Conservation (phyloP, 1,139 yeast genomes). For the Taphrina betulina region DNA sequence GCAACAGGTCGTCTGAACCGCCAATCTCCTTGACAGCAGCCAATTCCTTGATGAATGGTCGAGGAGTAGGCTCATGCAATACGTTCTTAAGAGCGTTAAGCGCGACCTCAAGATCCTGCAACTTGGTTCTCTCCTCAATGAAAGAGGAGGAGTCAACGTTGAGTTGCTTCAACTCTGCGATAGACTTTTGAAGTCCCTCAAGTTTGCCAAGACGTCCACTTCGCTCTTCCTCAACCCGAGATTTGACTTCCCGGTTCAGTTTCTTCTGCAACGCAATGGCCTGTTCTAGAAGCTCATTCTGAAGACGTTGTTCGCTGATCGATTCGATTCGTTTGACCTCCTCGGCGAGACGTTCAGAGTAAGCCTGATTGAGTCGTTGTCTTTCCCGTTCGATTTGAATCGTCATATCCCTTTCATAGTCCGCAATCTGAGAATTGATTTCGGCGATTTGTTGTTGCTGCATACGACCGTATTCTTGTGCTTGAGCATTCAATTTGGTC, state of each 20-base stretch:
- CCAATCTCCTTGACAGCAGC: constrained; percentile 47
- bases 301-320: constrained; percentile 70
- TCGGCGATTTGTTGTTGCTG: constrained; percentile 37
- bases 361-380: constrained; percentile 60
- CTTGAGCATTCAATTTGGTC: constrained; percentile 43
- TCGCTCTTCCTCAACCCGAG: constrained; percentile 75
- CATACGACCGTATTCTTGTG: constrained; percentile 39
- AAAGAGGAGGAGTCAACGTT: constrained; percentile 60
- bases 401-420: constrained; percentile 56
- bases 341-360: constrained; percentile 57
- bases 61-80: constrained; percentile 46
- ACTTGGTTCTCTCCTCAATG: constrained; percentile 56
- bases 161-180: constrained; percentile 60
- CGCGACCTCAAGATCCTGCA: constrained; percentile 58
- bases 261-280: constrained; percentile 70
- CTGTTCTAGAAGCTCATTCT: constrained; percentile 70
- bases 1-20: constrained; percentile 52
- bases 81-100: constrained; percentile 56
- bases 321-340: constrained; percentile 72
- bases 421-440: constrained; percentile 46
- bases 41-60: constrained; percentile 46
- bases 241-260: constrained; percentile 62
- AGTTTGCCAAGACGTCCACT: constrained; percentile 73
- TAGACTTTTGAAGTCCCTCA: constrained; percentile 57
- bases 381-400: constrained; percentile 64